Percentiles rank a stretch among this genome's conserved stretches.
Evolutionary conservation across 441 rosid species (phyloP).

Genomic region (Macaranga tanarius): DNA sequence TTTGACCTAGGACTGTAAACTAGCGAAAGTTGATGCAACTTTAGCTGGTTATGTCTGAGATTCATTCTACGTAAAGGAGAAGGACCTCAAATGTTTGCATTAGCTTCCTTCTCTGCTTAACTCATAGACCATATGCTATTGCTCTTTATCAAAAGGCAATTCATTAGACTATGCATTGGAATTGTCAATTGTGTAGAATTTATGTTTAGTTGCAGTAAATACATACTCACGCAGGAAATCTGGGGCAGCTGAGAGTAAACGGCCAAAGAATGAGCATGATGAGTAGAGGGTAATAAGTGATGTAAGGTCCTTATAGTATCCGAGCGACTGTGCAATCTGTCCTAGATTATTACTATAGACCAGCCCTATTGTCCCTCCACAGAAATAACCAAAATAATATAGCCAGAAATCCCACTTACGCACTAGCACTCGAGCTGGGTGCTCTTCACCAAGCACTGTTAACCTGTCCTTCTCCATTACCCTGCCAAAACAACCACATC

Average conservation of each 20-base stretch:
- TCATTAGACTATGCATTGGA: neutral
- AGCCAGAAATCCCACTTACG: conserved; percentile 78
- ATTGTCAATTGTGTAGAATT: neutral
- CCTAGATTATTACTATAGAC: conserved; percentile 87
- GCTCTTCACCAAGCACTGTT: conserved; percentile 73
- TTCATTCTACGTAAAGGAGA: neutral
- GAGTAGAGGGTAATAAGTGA: conserved; percentile 73
- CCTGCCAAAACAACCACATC: conserved; percentile 22
- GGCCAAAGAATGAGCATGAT: conserved; percentile 79
- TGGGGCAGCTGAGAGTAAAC: conserved; percentile 75
- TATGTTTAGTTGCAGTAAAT: conserved; percentile 4
- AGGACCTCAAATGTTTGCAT: neutral
- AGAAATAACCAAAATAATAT: conserved; percentile 63
- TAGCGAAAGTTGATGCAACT: no score
- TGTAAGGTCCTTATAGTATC: conserved; percentile 37
- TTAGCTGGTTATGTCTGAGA: neutral
- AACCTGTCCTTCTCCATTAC: conserved; percentile 38
- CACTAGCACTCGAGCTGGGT: conserved; percentile 46
- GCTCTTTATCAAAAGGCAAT: neutral
- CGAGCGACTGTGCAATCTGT: conserved; percentile 75
- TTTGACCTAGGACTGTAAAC: no score
- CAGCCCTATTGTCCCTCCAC: conserved; percentile 75
- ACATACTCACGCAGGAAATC: conserved; percentile 77
- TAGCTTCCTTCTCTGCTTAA: neutral
- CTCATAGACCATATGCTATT: neutral